phyloP scores from a whole-genome alignment of 2,329 filamentous ascomycete genomes.

The Didymella sp. region DNA sequence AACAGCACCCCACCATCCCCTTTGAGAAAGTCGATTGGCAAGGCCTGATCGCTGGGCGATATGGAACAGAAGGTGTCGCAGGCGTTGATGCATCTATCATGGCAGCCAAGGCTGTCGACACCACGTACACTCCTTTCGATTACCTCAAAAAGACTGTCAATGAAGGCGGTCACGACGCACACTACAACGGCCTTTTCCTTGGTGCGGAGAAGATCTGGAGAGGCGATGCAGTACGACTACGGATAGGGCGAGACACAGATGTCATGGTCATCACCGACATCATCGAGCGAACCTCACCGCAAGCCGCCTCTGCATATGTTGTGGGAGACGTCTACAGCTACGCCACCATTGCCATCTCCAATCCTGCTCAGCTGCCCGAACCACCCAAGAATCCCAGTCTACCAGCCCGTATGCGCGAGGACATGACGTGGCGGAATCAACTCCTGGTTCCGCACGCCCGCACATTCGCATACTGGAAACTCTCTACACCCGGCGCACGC shows the following conservation, averaged over 20 bases:
- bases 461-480: constrained; percentile 54
- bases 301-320: constrained; percentile 47
- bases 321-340: constrained; percentile 62
- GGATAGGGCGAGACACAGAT: constrained; percentile 54
- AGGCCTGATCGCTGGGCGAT: constrained; percentile 52
- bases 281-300: constrained; percentile 47
- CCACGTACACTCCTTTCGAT: constrained; percentile 62
- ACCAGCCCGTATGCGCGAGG: constrained; percentile 60
- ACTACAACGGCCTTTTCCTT: constrained; percentile 63
- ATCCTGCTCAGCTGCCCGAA: constrained; percentile 43
- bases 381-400: constrained; percentile 54
- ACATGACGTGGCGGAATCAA: constrained; percentile 58
- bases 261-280: constrained; percentile 58
- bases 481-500: constrained; percentile 43
- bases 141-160: constrained; percentile 50
- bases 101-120: constrained; percentile 63
- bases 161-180: constrained; percentile 51
- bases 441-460: constrained; percentile 50
- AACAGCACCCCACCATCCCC: constrained; percentile 48
- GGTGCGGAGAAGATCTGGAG: constrained; percentile 67
- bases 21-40: constrained; percentile 63
- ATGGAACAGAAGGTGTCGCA: constrained; percentile 55
- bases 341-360: constrained; percentile 41
- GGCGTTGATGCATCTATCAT: constrained; percentile 66
- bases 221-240: constrained; percentile 64